Evolutionary conservation across 495 filamentous ascomycete species (phyloP), one percentile per base, ranked within the genome.

Genomic region (Xeromyces bisporus): DNA sequence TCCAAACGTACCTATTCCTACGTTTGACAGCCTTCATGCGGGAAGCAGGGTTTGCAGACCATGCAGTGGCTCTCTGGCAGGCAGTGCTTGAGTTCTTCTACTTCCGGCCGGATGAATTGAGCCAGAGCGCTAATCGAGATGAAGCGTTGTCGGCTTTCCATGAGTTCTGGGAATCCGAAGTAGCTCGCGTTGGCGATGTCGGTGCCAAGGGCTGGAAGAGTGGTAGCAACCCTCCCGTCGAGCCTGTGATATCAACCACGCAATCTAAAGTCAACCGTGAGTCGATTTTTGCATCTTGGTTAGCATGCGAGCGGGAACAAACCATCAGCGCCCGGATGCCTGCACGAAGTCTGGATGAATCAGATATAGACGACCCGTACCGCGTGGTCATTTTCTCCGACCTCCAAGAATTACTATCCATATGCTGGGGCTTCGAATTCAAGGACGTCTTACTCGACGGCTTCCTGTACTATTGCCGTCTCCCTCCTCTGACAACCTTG

Each of bases 101-200:
- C 34, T 71, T 73, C 30, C 55, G 52, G 11, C 75, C 75, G 3
- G 25, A 28, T 6, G 15, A 34, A 4, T 27, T 46, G 15, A 17
- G 30, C 14, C 33, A 25, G 25, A 31, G 20, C 17, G 31, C 10
- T 7, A 32, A 39, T 2, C 18, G 37, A 16, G 26, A 38, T 6
- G 25, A 37, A 6, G 31, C 46, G 8, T 38, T 69, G 0, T 41
- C 58, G n/a, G 47, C 46, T n/a, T 77, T 91, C 31, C 46, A 62
- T 16, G 59, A 67, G 6, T 93, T 85, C 40, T 97, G 89, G 89
- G 82, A 93, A 31, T 80, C 73, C 23, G 89, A 94, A 44, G 64
- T 74, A 5, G 56, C 77, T 2, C 73, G 86, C 6, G 67, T 92
- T 32, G 89, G 89, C 3, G 89, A 96, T 49, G 42, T 50, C 4